Evolutionary conservation across 495 filamentous ascomycete genomes (phyloP).

Genomic region (Pseudevernia furfuracea): DNA sequence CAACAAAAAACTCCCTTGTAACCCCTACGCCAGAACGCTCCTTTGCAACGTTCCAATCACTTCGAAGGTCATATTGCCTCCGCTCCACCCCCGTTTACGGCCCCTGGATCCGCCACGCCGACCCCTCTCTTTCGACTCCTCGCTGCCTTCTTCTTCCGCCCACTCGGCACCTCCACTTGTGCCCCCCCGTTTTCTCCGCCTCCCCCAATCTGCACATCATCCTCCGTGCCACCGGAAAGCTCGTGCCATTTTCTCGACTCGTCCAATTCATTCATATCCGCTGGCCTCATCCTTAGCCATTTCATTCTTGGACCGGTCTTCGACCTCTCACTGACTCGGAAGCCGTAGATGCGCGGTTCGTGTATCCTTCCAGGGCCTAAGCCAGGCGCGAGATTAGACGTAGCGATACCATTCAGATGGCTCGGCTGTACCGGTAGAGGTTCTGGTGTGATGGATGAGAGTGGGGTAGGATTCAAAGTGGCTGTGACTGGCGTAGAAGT

Average conservation of each 20-base stretch:
- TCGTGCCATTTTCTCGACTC: constrained; percentile 54
- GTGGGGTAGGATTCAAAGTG: constrained; percentile 4
- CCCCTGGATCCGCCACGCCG: background rate
- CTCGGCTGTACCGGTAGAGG: constrained; percentile 42
- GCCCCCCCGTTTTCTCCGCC: constrained; percentile 41
- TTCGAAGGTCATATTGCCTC: background rate
- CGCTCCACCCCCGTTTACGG: constrained; percentile 12
- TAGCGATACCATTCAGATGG: constrained; percentile 75
- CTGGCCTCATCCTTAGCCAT: constrained; percentile 82
- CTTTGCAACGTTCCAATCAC: constrained; percentile 3
- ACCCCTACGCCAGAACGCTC: background rate
- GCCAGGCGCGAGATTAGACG: constrained; percentile 77
- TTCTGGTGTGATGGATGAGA: constrained; percentile 17
- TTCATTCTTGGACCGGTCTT: constrained; percentile 88
- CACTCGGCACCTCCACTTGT: constrained; percentile 35
- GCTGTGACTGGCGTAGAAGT: constrained; percentile 27
- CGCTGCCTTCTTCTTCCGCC: constrained; percentile 45
- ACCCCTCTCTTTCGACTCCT: constrained; percentile 35
- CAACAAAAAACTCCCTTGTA: background rate
- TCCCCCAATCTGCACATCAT: constrained; percentile 31
- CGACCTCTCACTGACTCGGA: constrained; percentile 81
- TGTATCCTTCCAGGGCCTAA: constrained; percentile 79
- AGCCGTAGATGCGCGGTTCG: constrained; percentile 94
- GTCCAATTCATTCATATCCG: constrained; percentile 71
- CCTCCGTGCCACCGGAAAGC: constrained; percentile 29